These are phyloP conservation scores for Picocystis salinarum DNA, from an alignment of 139 green algal species.

Conservation along the genomic window DNA sequence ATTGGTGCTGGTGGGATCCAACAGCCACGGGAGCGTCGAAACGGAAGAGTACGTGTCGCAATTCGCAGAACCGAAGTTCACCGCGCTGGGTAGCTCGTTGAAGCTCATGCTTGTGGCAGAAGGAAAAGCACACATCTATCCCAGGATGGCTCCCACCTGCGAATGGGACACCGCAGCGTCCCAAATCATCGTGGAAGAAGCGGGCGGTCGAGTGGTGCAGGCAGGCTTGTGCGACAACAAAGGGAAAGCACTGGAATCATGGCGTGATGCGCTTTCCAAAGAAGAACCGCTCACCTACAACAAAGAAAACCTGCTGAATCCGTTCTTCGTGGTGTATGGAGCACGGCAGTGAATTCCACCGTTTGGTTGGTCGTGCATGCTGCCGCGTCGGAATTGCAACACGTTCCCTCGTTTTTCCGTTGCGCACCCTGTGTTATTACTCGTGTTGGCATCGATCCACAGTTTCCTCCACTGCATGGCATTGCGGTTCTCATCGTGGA, in stretches of 20 bases:
- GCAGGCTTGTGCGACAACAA: constrained; percentile 46
- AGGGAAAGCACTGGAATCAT: constrained; percentile 49
- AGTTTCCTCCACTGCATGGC: no score
- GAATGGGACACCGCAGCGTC: constrained; percentile 76
- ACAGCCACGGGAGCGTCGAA: constrained; percentile 32
- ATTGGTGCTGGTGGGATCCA: constrained; percentile 7
- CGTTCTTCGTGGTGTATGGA: constrained; percentile 76
- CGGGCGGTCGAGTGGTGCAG: constrained; percentile 55
- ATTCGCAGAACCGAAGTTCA: constrained; percentile 40
- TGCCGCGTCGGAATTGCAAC: no score
- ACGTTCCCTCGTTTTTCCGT: no score
- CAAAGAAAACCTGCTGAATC: constrained; percentile 64
- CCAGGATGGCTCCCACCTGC: constrained; percentile 38
- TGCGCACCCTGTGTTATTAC: no score
- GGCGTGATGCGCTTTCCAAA: constrained; percentile 40
- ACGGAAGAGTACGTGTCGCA: constrained; percentile 49
- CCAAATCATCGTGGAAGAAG: constrained; percentile 63
- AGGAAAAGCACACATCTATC: constrained; percentile 60
- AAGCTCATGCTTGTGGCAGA: constrained; percentile 74
- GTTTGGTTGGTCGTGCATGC: no score
- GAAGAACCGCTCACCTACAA: constrained; percentile 52
- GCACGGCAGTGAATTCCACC: no score
- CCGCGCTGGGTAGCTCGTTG: constrained; percentile 46
- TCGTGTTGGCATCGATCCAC: no score
- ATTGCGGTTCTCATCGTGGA: no score